These are phyloP conservation scores for Aspergillus versicolor DNA, from an alignment of 2,329 filamentous ascomycete genomes.

Conservation along the genomic window DNA sequence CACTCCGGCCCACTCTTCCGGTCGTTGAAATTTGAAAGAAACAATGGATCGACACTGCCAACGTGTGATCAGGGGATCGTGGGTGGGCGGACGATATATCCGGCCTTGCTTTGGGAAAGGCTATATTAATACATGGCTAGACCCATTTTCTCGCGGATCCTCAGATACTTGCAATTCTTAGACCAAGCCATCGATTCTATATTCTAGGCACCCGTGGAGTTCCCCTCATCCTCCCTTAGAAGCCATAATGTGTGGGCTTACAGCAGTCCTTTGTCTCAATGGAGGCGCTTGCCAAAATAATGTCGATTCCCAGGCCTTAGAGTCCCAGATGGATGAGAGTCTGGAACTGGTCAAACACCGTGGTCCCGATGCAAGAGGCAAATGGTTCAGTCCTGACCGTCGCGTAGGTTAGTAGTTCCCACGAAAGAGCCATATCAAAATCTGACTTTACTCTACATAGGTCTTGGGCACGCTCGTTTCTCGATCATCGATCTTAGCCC, in stretches of 20 bases:
- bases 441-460: slow-evolving; percentile 21
- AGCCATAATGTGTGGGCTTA: slow-evolving; percentile 13
- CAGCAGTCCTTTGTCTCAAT: slow-evolving; percentile 10
- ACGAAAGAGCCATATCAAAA: not conserved
- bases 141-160: not conserved
- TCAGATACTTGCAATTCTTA: not conserved
- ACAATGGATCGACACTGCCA: not conserved
- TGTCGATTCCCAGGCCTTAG: not conserved
- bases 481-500: slow-evolving; percentile 54
- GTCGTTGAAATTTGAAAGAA: not conserved
- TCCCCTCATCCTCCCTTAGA: not conserved
- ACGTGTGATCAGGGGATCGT: not conserved
- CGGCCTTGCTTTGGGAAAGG: not conserved
- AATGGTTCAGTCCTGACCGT: slow-evolving; percentile 47
- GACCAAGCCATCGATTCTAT: not conserved
- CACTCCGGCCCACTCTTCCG: too few species aligned
- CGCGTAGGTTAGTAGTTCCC: slow-evolving; percentile 36
- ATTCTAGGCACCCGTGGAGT: not conserved
- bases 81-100: not conserved
- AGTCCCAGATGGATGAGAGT: slow-evolving; percentile 26
- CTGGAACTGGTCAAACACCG: slow-evolving; percentile 45
- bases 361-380: slow-evolving; percentile 47
- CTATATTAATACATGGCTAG: not conserved
- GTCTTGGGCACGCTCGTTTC: slow-evolving; percentile 52
- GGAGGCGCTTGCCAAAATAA: not conserved